phyloP scores from a whole-genome alignment of 139 green algal genomes.

The Yamagishiella unicocca region DNA sequence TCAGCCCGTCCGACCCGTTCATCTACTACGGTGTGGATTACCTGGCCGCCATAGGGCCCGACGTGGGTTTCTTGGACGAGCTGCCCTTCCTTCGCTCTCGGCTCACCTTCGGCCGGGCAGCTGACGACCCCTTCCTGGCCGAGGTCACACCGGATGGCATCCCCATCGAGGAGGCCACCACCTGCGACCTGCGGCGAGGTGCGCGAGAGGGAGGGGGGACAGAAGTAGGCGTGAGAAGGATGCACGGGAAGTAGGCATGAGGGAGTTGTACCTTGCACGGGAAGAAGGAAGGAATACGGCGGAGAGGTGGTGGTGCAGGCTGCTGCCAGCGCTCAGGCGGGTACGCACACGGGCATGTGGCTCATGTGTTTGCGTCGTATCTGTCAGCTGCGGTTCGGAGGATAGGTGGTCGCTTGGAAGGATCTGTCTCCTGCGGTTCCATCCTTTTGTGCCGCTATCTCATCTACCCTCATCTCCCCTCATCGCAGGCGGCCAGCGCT shows the following conservation, averaged over 20 bases:
- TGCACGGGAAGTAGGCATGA: no score
- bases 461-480: neutral
- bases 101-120: constrained; percentile 36
- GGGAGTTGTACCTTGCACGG: no score
- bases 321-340: no score
- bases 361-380: no score
- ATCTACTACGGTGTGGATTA: constrained; percentile 62
- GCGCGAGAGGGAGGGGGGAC: neutral
- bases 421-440: no score
- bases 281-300: no score
- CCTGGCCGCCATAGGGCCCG: constrained; percentile 45
- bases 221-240: neutral
- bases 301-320: no score
- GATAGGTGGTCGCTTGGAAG: no score
- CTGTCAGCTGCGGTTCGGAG: no score
- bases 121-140: constrained; percentile 60
- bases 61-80: constrained; percentile 54
- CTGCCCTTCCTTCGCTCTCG: constrained; percentile 55
- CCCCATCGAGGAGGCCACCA: constrained; percentile 65
- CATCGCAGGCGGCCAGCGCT: constrained; percentile 57
- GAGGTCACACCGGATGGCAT: constrained; percentile 70
- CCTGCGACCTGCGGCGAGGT: constrained; percentile 60
- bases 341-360: no score
- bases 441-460: no score
- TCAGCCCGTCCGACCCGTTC: constrained; percentile 53